A percentile compares a stretch with the other conserved stretches of the same genome.
These are phyloP conservation scores for Aspergillus tamarii DNA, from an alignment of 2,329 filamentous ascomycete genomes.

Conservation along the genomic window DNA sequence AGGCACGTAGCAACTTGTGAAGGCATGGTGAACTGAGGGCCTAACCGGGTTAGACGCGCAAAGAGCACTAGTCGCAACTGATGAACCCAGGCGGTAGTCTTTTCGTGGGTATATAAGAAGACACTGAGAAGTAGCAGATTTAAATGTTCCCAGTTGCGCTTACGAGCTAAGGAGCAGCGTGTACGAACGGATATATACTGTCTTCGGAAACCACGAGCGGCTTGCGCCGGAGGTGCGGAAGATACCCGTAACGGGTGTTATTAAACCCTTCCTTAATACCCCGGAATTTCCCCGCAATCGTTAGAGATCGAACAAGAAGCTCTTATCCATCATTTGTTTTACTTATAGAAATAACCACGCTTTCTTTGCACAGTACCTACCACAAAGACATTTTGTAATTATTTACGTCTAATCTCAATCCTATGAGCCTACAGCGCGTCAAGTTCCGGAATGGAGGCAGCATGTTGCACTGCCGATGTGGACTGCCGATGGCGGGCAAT, in stretches of 20 bases:
- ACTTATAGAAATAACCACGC: neutral
- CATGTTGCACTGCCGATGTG: slow-evolving; percentile 13
- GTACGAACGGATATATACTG: slow-evolving; percentile 7
- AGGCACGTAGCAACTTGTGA: slow-evolving; percentile 42
- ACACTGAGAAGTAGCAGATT: neutral
- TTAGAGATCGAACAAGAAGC: neutral
- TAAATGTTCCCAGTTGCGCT: neutral
- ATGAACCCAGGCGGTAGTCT: neutral
- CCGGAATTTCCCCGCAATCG: slow-evolving; percentile 24
- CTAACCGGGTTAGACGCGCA: neutral
- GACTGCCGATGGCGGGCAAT: slow-evolving; percentile 20
- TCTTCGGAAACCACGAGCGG: slow-evolving; percentile 8
- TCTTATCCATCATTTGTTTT: neutral
- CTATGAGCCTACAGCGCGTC: neutral
- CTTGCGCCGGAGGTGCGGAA: slow-evolving; percentile 27
- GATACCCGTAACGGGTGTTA: slow-evolving; percentile 9
- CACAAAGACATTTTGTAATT: neutral
- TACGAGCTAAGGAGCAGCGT: neutral
- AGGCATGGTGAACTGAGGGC: slow-evolving; percentile 31
- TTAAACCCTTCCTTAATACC: slow-evolving; percentile 5
- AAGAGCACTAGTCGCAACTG: neutral
- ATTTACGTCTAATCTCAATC: neutral
- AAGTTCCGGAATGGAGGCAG: slow-evolving; percentile 10
- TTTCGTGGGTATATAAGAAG: neutral
- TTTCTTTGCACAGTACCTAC: neutral